Base-by-base conservation (phyloP, 768 basidiomycete genomes). In the Pulveroboletus sp. region DNA sequence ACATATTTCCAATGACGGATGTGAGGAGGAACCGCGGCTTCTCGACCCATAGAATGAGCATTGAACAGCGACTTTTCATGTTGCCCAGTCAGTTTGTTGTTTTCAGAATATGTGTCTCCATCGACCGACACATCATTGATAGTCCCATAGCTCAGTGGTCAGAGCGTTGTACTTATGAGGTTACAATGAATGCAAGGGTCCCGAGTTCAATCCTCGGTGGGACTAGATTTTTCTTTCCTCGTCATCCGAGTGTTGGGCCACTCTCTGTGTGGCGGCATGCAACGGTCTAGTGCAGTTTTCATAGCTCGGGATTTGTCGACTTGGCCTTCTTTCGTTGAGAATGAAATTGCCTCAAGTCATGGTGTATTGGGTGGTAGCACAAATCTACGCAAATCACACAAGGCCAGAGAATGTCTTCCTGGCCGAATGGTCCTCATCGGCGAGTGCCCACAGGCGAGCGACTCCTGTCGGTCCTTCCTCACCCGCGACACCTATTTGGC, bases 91-190 rank as follows among this genome's bases (percentile, higher is more conserved):
- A 11, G 24, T 36, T 44, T 35, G 42, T 49, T n/a, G n/a, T n/a
- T n/a, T n/a, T n/a, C n/a, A n/a, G n/a, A n/a, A 19, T 43, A 31
- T 4, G 7, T 7, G 26, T 29, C 5, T 37, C 6, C 20, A 23
- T 1, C 0, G 4, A 0, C 4, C 0, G 7, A 1, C 8, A 9
- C n/a, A n/a, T n/a, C n/a, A 35, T 4, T 53, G 65, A 54, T 63
- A 69, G 68, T 71, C 76, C 77, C 75, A 76, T 77, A 77, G 76
- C 76, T 78, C 76, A 77, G 75, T 78, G 76, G 76, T 77, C 64
- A 77, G 76, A 78, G 76, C 76, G 75, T 77, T 78, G 76, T 77
- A 77, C 76, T 77, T 77, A 77, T 77, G 76, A 60, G 76, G 76
- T 71, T 77, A 71, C 63, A 68, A 61, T 67, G 44, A 60, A 77